These are phyloP conservation scores for Avicennia marina DNA, from an alignment of 257 asterid genomes.

Conservation along the genomic window DNA sequence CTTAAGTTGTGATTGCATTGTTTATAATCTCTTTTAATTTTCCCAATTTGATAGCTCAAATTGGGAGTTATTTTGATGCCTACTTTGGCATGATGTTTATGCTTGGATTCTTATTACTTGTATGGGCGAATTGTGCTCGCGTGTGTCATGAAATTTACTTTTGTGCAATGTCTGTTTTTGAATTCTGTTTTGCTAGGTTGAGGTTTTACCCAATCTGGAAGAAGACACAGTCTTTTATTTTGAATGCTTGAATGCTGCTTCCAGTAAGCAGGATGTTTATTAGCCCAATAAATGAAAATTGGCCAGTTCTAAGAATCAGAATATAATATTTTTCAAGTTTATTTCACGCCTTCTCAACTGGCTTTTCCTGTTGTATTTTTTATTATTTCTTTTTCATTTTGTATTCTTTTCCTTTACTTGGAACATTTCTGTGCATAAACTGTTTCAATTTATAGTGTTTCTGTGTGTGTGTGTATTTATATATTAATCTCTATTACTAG, in stretches of 20 bases:
- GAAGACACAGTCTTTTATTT: background rate
- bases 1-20: background rate
- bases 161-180: background rate
- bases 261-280: background rate
- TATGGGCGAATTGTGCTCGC: background rate
- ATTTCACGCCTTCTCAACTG: no score
- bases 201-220: background rate
- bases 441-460: no score
- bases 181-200: background rate
- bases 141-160: background rate
- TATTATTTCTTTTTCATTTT: no score
- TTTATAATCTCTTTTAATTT: background rate
- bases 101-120: background rate
- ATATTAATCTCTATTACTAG: background rate
- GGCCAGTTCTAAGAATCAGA: background rate
- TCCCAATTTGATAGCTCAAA: background rate
- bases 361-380: no score
- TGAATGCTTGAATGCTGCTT: conserved; percentile 4
- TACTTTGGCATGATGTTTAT: background rate
- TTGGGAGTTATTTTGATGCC: background rate
- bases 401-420: background rate
- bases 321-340: no score
- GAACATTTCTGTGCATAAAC: background rate
- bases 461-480: no score
- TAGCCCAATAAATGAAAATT: conserved; percentile 7